Conservation (phyloP, 2,329 filamentous ascomycete species). For the Beauveria pseudobassiana region DNA sequence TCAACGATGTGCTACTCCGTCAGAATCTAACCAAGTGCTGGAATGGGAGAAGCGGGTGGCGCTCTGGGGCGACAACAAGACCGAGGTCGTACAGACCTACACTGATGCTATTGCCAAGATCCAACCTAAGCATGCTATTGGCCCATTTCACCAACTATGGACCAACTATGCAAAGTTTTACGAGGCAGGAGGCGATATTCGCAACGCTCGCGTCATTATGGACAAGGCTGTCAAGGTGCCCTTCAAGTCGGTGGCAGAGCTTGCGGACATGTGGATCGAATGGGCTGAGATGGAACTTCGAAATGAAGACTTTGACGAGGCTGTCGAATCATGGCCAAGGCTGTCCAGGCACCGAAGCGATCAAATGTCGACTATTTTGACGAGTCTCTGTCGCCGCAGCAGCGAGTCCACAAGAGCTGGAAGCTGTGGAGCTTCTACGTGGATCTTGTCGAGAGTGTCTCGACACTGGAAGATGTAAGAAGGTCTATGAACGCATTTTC, state of each 20-base stretch:
- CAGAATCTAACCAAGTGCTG: constrained; percentile 91
- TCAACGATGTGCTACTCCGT: constrained; percentile 90
- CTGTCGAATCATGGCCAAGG: constrained; percentile 96
- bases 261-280: constrained; percentile 98
- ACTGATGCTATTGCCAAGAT: constrained; percentile 90
- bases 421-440: constrained; percentile 99
- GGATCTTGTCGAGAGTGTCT: constrained; percentile 91
- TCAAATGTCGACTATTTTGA: constrained; percentile 99
- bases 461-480: constrained; percentile 82
- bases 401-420: constrained; percentile 98
- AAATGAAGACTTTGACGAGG: constrained; percentile 91
- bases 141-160: constrained; percentile 93
- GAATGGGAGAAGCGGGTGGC: constrained; percentile 98
- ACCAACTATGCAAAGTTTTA: constrained; percentile 96
- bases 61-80: constrained; percentile 88
- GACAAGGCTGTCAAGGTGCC: constrained; percentile 97
- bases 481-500: constrained; percentile 95
- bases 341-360: constrained; percentile 90
- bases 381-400: constrained; percentile 85
- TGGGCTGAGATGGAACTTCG: constrained; percentile 98
- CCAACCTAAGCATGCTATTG: constrained; percentile 87
- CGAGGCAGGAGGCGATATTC: constrained; percentile 75
- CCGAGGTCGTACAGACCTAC: constrained; percentile 88
- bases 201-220: constrained; percentile 84
- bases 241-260: constrained; percentile 93